Conservation (phyloP, 805 yeast genomes). For the Saccharomycopsis fermentans region DNA sequence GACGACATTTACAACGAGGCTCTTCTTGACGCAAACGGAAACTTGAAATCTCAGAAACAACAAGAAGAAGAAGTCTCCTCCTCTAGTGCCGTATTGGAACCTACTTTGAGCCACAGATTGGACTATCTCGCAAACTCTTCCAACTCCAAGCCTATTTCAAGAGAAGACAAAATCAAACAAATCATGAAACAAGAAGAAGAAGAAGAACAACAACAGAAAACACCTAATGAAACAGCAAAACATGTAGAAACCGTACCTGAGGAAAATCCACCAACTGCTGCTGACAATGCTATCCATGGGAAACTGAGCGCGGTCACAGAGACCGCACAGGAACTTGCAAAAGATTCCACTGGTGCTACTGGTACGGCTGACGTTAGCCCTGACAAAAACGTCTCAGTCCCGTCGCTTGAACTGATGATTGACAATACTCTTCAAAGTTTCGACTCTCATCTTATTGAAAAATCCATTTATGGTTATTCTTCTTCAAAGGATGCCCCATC, state of each 20-base stretch:
- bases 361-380: not conserved
- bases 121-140: not conserved
- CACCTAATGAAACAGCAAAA: not conserved
- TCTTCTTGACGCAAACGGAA: slow-evolving; percentile 22
- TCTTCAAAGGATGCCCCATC: not conserved
- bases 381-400: not conserved
- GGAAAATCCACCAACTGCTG: slow-evolving; percentile 18
- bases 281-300: not conserved
- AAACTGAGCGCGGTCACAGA: not conserved
- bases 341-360: not conserved
- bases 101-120: slow-evolving; percentile 16
- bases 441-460: slow-evolving; percentile 12
- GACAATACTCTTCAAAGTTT: slow-evolving; percentile 11
- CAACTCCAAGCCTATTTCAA: not conserved
- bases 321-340: not conserved
- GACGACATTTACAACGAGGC: slow-evolving; percentile 19
- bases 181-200: not conserved
- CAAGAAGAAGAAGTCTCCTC: slow-evolving; percentile 1
- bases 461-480: slow-evolving; percentile 11
- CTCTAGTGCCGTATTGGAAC: slow-evolving; percentile 9
- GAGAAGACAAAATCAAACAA: not conserved
- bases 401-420: slow-evolving; percentile 17
- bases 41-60: slow-evolving; percentile 19
- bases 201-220: not conserved
- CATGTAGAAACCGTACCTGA: no score